Evolutionary conservation across 1,284 basidiomycete genomes (phyloP).

Genomic region (Puccinia coronata): DNA sequence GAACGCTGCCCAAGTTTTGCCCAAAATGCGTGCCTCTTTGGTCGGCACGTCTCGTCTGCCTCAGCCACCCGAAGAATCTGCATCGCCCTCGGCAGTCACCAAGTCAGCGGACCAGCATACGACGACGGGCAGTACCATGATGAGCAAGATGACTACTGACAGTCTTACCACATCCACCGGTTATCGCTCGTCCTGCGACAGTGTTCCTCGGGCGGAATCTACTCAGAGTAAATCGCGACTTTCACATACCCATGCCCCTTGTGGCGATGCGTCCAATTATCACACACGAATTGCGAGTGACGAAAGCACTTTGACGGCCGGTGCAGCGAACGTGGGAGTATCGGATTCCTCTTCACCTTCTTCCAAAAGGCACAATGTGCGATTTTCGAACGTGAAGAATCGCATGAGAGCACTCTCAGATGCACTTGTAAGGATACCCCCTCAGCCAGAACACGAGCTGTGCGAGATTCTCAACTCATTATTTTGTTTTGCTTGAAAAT

Average conservation of each 20-base stretch:
- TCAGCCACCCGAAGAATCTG: background rate
- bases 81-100: background rate
- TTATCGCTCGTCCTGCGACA: background rate
- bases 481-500: background rate
- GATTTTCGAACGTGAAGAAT: slow-evolving; percentile 4
- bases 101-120: background rate
- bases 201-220: background rate
- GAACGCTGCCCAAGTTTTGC: background rate
- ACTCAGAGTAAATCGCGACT: background rate
- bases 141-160: slow-evolving; percentile 2
- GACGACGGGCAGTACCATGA: background rate
- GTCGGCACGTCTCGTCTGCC: background rate
- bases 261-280: background rate
- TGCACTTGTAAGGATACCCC: slow-evolving; percentile 6
- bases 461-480: background rate
- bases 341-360: background rate
- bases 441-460: background rate
- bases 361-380: background rate
- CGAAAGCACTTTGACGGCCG: background rate
- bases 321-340: background rate
- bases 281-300: background rate
- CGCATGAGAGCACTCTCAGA: slow-evolving; percentile 42
- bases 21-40: background rate
- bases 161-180: background rate
- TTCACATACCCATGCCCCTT: background rate